Percentiles rank a stretch among this genome's conserved stretches.
Evolutionary conservation across 164 flowering plant species (phyloP).

Genomic region (Umbellularia californica): DNA sequence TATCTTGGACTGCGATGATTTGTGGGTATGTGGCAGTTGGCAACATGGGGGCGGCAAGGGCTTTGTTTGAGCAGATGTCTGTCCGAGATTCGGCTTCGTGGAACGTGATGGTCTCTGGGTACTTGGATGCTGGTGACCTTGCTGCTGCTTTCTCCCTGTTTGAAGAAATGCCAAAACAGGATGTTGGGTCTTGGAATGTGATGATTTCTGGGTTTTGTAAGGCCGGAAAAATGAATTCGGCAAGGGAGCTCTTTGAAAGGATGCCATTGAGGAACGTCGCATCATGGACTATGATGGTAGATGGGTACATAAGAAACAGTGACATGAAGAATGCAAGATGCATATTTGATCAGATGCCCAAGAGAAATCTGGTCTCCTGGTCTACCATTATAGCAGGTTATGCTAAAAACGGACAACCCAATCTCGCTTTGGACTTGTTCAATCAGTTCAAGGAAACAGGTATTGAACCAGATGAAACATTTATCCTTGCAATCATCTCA

Average conservation of each 20-base stretch:
- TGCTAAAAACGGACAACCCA: slow-evolving; percentile 34
- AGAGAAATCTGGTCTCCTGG: slow-evolving; percentile 42
- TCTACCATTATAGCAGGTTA: slow-evolving; percentile 37
- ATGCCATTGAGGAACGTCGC: slow-evolving; percentile 29
- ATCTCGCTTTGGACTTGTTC: slow-evolving; percentile 25
- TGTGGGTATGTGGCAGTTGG: slow-evolving; percentile 31
- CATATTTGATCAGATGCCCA: slow-evolving; percentile 36
- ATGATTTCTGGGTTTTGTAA: slow-evolving; percentile 38
- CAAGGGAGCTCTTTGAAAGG: slow-evolving; percentile 24
- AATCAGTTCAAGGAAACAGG: slow-evolving; percentile 23
- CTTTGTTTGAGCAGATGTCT: slow-evolving; percentile 32
- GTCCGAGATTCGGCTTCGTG: slow-evolving; percentile 26
- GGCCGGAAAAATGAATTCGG: slow-evolving; percentile 27
- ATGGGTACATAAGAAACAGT: slow-evolving; percentile 32
- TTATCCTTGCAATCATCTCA: slow-evolving; percentile 27
- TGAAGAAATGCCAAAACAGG: slow-evolving; percentile 27
- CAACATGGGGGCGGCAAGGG: slow-evolving; percentile 27
- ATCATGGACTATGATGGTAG: slow-evolving; percentile 40
- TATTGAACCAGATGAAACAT: slow-evolving; percentile 34
- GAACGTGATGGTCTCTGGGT: slow-evolving; percentile 40
- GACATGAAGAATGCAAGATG: slow-evolving; percentile 22
- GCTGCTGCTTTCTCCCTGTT: slow-evolving; percentile 22
- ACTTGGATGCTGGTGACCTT: slow-evolving; percentile 28
- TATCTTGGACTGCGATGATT: slow-evolving; percentile 43
- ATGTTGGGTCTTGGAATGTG: slow-evolving; percentile 32